A percentile compares a stretch with the other conserved stretches of the same genome.
phyloP scores from a whole-genome alignment of 2,329 filamentous ascomycete species.

The Alternaria metachromatica region DNA sequence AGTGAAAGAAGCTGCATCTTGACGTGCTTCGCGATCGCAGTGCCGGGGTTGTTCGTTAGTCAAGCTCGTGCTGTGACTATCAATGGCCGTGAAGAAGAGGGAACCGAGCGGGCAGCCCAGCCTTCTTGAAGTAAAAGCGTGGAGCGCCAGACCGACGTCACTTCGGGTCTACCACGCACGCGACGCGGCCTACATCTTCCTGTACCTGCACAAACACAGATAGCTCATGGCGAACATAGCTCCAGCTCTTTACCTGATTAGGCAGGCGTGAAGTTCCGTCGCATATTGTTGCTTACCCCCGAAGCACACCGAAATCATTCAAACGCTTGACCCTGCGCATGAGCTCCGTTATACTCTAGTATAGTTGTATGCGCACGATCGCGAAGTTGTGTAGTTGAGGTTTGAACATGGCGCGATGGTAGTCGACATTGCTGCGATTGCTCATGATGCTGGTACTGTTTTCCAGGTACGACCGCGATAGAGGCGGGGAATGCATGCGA shows the following conservation, averaged over 20 bases:
- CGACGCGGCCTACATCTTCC: constrained; percentile 8
- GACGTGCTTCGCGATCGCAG: constrained; percentile 7
- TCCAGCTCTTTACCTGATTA: constrained; percentile 17
- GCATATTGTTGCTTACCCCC: background rate
- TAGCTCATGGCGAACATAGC: constrained; percentile 7
- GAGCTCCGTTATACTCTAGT: background rate
- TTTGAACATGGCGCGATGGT: background rate
- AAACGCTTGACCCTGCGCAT: background rate
- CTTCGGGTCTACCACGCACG: constrained; percentile 7
- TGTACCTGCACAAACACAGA: constrained; percentile 15
- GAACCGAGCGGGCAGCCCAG: background rate
- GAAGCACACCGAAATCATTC: background rate
- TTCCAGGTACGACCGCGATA: constrained; percentile 3
- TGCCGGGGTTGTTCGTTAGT: background rate
- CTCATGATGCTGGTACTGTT: background rate
- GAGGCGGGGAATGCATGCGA: background rate
- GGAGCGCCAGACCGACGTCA: constrained; percentile 11
- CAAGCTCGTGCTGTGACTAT: constrained; percentile 8
- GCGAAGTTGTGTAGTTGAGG: background rate
- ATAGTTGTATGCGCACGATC: background rate
- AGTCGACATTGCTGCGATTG: background rate
- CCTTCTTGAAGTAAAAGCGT: constrained; percentile 6
- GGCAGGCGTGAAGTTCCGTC: constrained; percentile 14
- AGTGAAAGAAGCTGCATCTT: constrained; percentile 44
- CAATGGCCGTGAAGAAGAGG: constrained; percentile 1